Percentiles rank a stretch among this genome's conserved stretches.
These are phyloP conservation scores for Tritrichomonas musculus DNA, from an alignment of 208 protist genomes.

Conservation along the genomic window DNA sequence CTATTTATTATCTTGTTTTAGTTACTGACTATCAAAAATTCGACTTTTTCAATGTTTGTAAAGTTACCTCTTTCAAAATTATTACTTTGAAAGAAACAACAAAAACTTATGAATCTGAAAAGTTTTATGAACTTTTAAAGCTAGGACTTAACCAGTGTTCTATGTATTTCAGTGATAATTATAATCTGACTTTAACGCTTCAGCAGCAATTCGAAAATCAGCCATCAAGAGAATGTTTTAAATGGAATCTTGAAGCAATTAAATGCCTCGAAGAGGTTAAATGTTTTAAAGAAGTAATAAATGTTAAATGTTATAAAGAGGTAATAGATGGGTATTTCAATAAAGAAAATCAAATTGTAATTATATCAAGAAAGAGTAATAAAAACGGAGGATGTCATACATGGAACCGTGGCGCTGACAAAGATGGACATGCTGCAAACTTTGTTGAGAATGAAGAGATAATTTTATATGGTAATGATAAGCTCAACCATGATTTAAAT, in stretches of 20 bases:
- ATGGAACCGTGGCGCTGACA: neutral
- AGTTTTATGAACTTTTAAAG: neutral
- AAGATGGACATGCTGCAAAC: neutral
- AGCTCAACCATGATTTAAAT: too few species aligned
- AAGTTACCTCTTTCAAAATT: neutral
- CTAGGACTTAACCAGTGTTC: neutral
- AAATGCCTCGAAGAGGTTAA: neutral
- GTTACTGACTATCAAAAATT: neutral
- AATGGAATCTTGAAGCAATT: neutral
- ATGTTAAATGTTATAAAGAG: too few species aligned
- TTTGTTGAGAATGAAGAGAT: neutral
- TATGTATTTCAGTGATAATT: neutral
- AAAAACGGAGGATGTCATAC: neutral
- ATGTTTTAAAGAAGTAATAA: too few species aligned
- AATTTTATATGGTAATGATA: neutral
- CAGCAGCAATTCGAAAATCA: neutral
- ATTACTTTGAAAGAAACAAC: neutral
- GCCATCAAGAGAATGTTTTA: neutral
- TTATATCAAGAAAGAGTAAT: neutral
- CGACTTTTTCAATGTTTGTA: neutral
- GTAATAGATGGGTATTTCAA: neutral
- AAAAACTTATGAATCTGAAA: neutral
- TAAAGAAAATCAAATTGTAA: neutral
- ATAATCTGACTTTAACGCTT: neutral
- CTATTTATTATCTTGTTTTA: neutral